phyloP scores from a whole-genome alignment of 2,329 filamentous ascomycete species.

The Alternaria sp. region DNA sequence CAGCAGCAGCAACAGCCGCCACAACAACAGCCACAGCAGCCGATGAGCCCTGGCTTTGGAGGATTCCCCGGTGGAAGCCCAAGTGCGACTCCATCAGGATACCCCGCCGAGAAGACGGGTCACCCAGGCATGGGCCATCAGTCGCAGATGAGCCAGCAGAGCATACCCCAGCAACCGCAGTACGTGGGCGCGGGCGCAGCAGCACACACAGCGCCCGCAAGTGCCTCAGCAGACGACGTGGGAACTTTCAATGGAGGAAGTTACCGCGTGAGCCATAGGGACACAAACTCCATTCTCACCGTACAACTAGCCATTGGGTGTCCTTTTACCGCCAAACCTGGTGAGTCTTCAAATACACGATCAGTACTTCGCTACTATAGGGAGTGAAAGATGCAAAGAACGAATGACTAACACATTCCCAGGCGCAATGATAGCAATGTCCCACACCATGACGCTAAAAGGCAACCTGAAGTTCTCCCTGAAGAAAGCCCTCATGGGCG shows the following conservation, averaged over 20 bases:
- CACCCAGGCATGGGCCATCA: constrained; percentile 44
- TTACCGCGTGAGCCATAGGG: constrained; percentile 90
- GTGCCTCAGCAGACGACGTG: constrained; percentile 73
- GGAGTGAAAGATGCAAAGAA: not conserved
- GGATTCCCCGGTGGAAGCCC: constrained; percentile 28
- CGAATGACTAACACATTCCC: constrained; percentile 28
- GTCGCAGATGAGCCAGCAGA: constrained; percentile 33
- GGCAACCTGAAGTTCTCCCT: constrained; percentile 84
- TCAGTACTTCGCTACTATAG: not conserved
- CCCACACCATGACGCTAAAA: constrained; percentile 81
- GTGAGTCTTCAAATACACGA: constrained; percentile 47
- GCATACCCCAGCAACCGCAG: constrained; percentile 40
- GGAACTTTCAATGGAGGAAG: constrained; percentile 98
- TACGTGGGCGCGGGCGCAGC: constrained; percentile 26
- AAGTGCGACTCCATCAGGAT: constrained; percentile 26
- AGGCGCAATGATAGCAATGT: constrained; percentile 95
- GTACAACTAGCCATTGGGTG: constrained; percentile 89
- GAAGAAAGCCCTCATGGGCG: constrained; percentile 87
- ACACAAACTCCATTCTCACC: constrained; percentile 88
- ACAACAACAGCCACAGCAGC: constrained; percentile 21
- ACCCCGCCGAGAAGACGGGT: not conserved
- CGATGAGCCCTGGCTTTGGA: constrained; percentile 37
- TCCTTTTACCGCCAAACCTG: constrained; percentile 79
- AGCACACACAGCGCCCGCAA: constrained; percentile 29
- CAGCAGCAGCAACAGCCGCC: constrained; percentile 19